A percentile compares a stretch with the other conserved stretches of the same genome.
Conservation (phyloP, 2,329 filamentous ascomycete species). For the Periconia sp. region DNA sequence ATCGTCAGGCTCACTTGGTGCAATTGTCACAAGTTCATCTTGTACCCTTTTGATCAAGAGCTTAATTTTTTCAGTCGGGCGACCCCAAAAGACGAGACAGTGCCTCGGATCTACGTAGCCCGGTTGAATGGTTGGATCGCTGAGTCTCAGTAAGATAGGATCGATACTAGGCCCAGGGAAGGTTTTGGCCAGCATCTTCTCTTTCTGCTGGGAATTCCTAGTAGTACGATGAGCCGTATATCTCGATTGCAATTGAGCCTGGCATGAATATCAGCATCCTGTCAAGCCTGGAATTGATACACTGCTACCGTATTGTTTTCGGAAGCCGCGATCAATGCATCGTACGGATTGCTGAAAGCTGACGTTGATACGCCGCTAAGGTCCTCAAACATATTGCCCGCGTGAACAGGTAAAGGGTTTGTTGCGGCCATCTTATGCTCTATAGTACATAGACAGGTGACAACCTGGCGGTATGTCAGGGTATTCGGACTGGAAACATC, state of each 20-base stretch:
- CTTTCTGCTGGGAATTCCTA: constrained; percentile 77
- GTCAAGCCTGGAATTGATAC: too few species aligned
- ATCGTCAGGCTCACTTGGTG: constrained; percentile 73
- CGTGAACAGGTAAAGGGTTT: constrained; percentile 17
- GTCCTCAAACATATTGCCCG: constrained; percentile 44
- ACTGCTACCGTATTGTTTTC: constrained; percentile 68
- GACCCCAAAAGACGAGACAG: constrained; percentile 87
- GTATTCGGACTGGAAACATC: too few species aligned
- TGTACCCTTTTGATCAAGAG: constrained; percentile 74
- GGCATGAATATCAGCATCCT: not conserved
- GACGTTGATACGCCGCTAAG: constrained; percentile 45
- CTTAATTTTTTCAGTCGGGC: constrained; percentile 76
- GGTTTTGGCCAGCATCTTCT: constrained; percentile 70
- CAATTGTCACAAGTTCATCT: constrained; percentile 64
- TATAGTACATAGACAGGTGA: not conserved
- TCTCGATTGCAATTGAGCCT: constrained; percentile 71
- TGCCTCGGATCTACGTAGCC: constrained; percentile 77
- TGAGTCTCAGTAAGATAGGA: constrained; percentile 73
- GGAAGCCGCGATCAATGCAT: constrained; percentile 73
- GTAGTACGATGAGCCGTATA: constrained; percentile 77
- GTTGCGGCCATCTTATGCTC: constrained; percentile 20
- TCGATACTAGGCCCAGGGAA: constrained; percentile 79
- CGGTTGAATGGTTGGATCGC: constrained; percentile 67
- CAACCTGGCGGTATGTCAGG: not conserved
- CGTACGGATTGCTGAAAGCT: constrained; percentile 72